Base-by-base conservation (phyloP, 306 rosid genomes). In the Phaseolus lunatus region DNA sequence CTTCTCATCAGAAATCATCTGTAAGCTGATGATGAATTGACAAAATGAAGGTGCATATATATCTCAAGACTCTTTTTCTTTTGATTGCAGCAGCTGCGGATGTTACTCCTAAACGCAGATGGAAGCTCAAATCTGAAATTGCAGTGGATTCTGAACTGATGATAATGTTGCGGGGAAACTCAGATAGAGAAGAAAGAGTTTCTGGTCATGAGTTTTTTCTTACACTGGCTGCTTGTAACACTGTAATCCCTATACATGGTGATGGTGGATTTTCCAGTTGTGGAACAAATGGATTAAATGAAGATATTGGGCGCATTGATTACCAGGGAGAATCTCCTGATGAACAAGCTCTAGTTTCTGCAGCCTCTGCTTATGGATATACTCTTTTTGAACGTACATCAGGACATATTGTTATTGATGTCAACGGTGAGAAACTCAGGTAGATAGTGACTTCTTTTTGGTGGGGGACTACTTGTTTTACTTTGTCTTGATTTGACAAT, bases 301-400 rank as follows among this genome's bases (percentile, higher is more conserved):
- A 84, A 75, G 86, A 81, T 57, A 64, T 31, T 31, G 68, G 76
- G 64, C 33, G 79, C 67, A 87, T 93, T 81, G 81, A 85, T 58
- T 96, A 96, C 83, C 99, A 96, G 78, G 99, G 99, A 63, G 99
- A 96, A 82, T 96, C 99, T 73, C 99, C 99, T 47, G 99, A 96
- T 64, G 99, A 96, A 78, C 99, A 96, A 83, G 98, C 99, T 12
- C 88, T 96, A 75, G 99, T 92, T 85, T 78, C 92, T 73, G 99
- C 99, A 2, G 97, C 99, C 50, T 89, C 94, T 77, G 92, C 97
- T 45, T 92, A 96, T 87, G 96, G 98, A 67, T 96, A 89, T 79
- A 96, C 96, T 39, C 99, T 96, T 79, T 88, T 88, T 80, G 99
- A 96, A 88, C 92, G 98, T 81, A 92, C 99, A 63, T 91, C 99